Evolutionary conservation across 176 grass and related monocot genomes (phyloP), one percentile per base, ranked within the genome.

Genomic region (Phragmites australis): DNA sequence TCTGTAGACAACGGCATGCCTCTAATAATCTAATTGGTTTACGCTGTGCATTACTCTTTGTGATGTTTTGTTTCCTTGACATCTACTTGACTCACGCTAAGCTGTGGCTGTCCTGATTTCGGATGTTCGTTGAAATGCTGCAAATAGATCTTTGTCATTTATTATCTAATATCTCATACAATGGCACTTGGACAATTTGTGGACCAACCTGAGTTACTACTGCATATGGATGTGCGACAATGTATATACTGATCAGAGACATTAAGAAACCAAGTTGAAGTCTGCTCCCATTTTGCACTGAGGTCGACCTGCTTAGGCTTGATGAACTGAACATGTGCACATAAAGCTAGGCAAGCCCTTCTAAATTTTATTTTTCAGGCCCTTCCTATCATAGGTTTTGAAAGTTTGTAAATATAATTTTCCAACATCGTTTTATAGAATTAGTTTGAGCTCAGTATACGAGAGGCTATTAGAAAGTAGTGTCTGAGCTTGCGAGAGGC

Each of bases 21-120:
- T 85, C 32, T 43, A 32, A 63, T 23, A 64, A 26, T 85, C 32
- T 43, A 32, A 63, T 23, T 71, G 37, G n/a, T 69, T 75, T 32
- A 6, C 75, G 8, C 0, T n/a, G 4, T 42, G 9, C 42, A 79
- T 68, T 29, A 8, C 52, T 12, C 27, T 0, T 30, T 23, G 16
- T 58, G 12, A 19, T n/a, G 32, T 37, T 44, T 44, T 72, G 54
- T 62, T 26, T 41, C 12, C 26, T 66, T 49, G 15, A 10, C 40
- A 41, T 82, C 44, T 70, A 48, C 34, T 37, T 37, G 5, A 2
- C 34, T 37, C 2, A 37, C 2, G 5, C 34, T 37, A 37, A 27
- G 21, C 31, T 48, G 7, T n/a, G 8, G 19, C 8, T 45, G 56
- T 43, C 44, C 15, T 53, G 23, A 37, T 54, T 23, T 53, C 17